Evolutionary conservation across 352 stramenopile genomes (phyloP).

Genomic region (Stramenopiles sp.): DNA sequence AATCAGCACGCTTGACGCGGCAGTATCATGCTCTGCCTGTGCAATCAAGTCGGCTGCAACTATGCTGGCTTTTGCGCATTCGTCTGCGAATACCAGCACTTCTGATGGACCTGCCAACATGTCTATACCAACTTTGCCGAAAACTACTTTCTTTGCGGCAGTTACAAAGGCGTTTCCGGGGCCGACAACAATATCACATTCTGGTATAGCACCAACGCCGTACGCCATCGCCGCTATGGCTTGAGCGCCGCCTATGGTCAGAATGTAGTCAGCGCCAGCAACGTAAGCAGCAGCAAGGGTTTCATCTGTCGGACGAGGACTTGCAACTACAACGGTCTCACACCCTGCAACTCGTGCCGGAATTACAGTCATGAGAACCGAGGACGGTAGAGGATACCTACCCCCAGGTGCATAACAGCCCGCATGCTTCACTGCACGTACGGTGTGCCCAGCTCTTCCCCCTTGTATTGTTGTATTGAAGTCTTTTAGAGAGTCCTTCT

Average conservation of each 20-base stretch:
- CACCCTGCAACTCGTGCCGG: conserved; percentile 79
- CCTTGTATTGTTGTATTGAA: conserved; percentile 80
- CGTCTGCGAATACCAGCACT: conserved; percentile 89
- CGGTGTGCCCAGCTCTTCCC: conserved; percentile 72
- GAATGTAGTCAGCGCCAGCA: conserved; percentile 62
- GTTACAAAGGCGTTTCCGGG: conserved; percentile 99
- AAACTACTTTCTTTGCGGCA: conserved; percentile 88
- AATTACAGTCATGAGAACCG: conserved; percentile 90
- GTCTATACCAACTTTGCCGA: conserved; percentile 90
- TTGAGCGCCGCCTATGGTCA: conserved; percentile 52
- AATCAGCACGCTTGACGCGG: conserved; percentile 85
- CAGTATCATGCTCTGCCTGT: conserved; percentile 87
- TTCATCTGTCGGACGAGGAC: conserved; percentile 62
- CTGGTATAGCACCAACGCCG: conserved; percentile 57
- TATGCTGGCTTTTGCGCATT: conserved; percentile 49
- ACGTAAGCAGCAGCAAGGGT: conserved; percentile 83
- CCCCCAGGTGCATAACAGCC: conserved; percentile 92
- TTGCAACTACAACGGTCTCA: conserved; percentile 77
- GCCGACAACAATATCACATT: conserved; percentile 93
- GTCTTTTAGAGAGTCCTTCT: conserved; percentile 68
- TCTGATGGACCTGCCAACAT: conserved; percentile 95
- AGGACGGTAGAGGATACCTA: conserved; percentile 86
- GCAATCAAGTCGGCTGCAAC: conserved; percentile 53
- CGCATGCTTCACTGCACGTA: conserved; percentile 54
- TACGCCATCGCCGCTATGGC: conserved; percentile 89